Evolutionary conservation across 2,329 filamentous ascomycete species (phyloP).

Genomic region (Phoma sp.): DNA sequence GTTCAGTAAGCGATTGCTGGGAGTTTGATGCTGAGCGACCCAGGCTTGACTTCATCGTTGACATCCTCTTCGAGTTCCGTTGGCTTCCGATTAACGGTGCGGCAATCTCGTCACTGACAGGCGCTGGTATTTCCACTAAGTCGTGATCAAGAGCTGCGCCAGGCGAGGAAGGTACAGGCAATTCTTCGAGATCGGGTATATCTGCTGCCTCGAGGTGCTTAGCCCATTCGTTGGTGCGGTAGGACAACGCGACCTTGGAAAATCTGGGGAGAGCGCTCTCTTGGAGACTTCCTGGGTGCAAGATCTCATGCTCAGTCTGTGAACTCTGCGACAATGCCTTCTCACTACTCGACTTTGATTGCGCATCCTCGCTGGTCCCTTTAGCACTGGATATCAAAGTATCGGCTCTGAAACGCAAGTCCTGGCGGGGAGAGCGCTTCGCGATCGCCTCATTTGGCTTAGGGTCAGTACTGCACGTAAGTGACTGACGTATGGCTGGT

Average conservation of each 20-base stretch:
- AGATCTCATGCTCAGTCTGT: conserved; percentile 40
- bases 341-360: conserved; percentile 53
- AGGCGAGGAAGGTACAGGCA: conserved; percentile 57
- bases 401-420: conserved; percentile 28
- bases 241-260: conserved; percentile 79
- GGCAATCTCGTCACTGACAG: conserved; percentile 46
- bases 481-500: conserved; percentile 22
- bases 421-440: conserved; percentile 16
- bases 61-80: conserved; percentile 33
- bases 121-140: conserved; percentile 61
- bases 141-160: conserved; percentile 48
- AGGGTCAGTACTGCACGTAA: conserved; percentile 42
- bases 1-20: conserved; percentile 26
- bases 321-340: conserved; percentile 29
- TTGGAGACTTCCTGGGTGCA: conserved; percentile 51
- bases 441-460: conserved; percentile 22
- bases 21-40: conserved; percentile 33
- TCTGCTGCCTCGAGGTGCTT: conserved; percentile 86
- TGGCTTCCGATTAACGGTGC: conserved; percentile 26
- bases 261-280: conserved; percentile 69
- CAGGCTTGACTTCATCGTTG: conserved; percentile 26
- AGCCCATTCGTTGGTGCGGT: conserved; percentile 94
- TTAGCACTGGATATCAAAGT: conserved; percentile 24
- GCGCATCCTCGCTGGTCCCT: conserved; percentile 23
- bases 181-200: conserved; percentile 67